Evolutionary conservation across 108 stramenopile genomes (phyloP).

Genomic region (Schizochytrium sp.): DNA sequence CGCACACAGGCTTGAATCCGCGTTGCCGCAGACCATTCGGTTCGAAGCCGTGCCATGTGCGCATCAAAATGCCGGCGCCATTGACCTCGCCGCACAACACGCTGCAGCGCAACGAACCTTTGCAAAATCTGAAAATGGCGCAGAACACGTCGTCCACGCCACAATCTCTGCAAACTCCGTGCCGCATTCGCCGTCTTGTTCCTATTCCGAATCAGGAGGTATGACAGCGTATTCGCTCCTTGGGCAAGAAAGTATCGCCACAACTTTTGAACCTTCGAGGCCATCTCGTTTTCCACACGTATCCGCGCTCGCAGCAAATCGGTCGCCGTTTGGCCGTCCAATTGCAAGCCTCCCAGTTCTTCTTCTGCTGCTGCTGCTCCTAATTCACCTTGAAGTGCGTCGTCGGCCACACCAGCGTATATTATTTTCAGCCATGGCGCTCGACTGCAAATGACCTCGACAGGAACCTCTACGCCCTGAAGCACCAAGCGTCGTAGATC

Average conservation of each 20-base stretch:
- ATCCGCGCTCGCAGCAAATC: not conserved
- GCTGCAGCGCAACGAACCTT: not conserved
- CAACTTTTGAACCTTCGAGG: not conserved
- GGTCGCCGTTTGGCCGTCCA: not conserved
- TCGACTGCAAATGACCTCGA: no score
- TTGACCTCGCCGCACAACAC: not conserved
- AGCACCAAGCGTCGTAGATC: no score
- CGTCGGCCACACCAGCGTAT: no score
- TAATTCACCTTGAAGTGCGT: no score
- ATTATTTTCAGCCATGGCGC: no score
- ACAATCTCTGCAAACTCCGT: not conserved
- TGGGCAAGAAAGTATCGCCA: not conserved
- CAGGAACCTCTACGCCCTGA: no score
- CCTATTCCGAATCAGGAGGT: no score
- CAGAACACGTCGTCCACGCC: not conserved
- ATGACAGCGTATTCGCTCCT: no score
- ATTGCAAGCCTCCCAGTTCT: not conserved
- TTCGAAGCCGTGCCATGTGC: not conserved
- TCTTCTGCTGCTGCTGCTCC: not conserved
- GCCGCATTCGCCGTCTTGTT: no score
- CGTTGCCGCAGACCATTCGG: not conserved
- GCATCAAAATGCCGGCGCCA: not conserved
- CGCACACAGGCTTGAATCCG: not conserved
- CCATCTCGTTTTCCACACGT: not conserved
- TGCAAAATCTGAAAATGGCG: not conserved